Evolutionary conservation across 2,329 filamentous ascomycete genomes (phyloP).

Genomic region (Claviceps pusilla): DNA sequence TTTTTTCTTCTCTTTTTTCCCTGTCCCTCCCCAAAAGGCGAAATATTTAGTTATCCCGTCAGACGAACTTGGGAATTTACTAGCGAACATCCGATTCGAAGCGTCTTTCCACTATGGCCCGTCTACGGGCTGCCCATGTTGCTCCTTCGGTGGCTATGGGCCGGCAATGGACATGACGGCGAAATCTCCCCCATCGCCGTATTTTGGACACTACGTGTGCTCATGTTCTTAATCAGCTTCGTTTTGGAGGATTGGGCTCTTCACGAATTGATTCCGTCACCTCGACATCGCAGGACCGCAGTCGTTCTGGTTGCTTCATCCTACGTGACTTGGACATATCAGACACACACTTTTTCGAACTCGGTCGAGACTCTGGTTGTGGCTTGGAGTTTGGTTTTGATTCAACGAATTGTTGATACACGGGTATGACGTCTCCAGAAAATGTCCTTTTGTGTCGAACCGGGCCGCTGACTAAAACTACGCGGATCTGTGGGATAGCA

Average conservation of each 20-base stretch:
- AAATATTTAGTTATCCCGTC: conserved; percentile 84
- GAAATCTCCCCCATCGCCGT: conserved; percentile 71
- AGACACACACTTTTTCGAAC: conserved; percentile 97
- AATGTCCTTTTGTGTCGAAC: conserved; percentile 1
- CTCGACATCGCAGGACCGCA: conserved; percentile 55
- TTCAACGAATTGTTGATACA: conserved; percentile 67
- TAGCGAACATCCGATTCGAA: conserved; percentile 72
- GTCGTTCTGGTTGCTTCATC: conserved; percentile 82
- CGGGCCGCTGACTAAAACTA: conserved; percentile 12
- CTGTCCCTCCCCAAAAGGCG: conserved; percentile 37
- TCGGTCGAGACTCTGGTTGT: conserved; percentile 88
- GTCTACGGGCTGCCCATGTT: conserved; percentile 91
- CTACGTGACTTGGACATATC: conserved; percentile 97
- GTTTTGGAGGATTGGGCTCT: conserved; percentile 96
- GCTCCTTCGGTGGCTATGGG: conserved; percentile 81
- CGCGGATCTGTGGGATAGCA: conserved; percentile 32
- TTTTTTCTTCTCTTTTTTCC: too few species aligned
- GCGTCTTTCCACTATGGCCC: conserved; percentile 91
- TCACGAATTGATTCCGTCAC: conserved; percentile 71
- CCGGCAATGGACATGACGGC: conserved; percentile 62
- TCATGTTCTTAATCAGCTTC: conserved; percentile 93
- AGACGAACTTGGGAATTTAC: conserved; percentile 95
- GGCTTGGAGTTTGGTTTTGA: conserved; percentile 83
- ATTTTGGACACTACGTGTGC: conserved; percentile 73
- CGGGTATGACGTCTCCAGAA: conserved; percentile 39